Percentiles rank a stretch among this genome's conserved stretches.
These are phyloP conservation scores for Paraphoma sp. DNA, from an alignment of 2,329 filamentous ascomycete genomes.

Conservation along the genomic window DNA sequence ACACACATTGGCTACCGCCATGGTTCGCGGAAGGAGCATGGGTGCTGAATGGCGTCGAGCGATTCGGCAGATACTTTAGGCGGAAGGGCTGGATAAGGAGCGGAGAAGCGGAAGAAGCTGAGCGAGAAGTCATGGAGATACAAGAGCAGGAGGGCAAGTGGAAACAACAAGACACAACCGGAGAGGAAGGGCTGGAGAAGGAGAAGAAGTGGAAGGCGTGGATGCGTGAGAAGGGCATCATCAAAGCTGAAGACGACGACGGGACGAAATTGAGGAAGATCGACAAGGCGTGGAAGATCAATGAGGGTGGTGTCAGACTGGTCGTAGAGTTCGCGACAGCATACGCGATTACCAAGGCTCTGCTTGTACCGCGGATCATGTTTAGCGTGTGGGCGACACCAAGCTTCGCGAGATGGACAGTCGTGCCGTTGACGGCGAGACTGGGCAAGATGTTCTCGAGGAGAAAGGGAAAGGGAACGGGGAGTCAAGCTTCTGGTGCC, in stretches of 20 bases:
- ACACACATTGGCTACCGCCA: conserved; percentile 74
- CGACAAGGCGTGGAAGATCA: conserved; percentile 48
- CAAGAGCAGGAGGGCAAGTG: conserved; percentile 52
- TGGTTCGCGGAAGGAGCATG: conserved; percentile 60
- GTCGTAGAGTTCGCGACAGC: conserved; percentile 80
- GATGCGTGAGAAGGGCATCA: too few species aligned
- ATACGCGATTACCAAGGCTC: conserved; percentile 86
- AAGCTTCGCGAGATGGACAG: conserved; percentile 73
- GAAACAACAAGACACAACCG: conserved; percentile 22
- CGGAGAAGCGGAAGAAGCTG: conserved; percentile 55
- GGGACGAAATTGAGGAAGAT: conserved; percentile 32
- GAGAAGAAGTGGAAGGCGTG: too few species aligned
- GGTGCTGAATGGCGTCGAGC: conserved; percentile 69
- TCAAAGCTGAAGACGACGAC: too few species aligned
- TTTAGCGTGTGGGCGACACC: conserved; percentile 88
- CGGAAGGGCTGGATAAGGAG: conserved; percentile 81
- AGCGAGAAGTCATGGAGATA: conserved; percentile 21
- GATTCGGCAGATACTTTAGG: conserved; percentile 78
- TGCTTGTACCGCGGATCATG: conserved; percentile 78
- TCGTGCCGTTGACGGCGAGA: conserved; percentile 35
- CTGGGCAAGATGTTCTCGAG: conserved; percentile 50
- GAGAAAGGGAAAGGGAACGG: conserved; percentile 27
- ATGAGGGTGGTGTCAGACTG: conserved; percentile 58
- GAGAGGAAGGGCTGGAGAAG: too few species aligned
- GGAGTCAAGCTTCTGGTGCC: conserved; percentile 21